These are phyloP conservation scores for Crithidia expoeki DNA, from an alignment of 208 protist species.

Conservation along the genomic window DNA sequence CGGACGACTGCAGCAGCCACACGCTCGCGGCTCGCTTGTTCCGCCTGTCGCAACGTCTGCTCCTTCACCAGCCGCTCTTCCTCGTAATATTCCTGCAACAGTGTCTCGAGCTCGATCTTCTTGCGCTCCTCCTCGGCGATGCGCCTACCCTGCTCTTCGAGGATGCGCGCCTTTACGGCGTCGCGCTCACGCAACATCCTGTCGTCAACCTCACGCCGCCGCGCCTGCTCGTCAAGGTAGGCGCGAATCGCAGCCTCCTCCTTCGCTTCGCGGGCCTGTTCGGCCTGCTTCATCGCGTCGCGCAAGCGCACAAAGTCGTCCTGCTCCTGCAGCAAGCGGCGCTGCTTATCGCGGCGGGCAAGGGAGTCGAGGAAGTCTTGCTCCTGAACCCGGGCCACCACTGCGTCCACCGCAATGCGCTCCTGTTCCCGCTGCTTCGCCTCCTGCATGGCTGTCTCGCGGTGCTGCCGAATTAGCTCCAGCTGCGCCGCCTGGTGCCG, in stretches of 20 bases:
- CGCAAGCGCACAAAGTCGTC: conserved; percentile 82
- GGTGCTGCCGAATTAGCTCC: conserved; percentile 76
- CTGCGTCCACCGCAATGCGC: conserved; percentile 87
- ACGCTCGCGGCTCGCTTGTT: conserved; percentile 77
- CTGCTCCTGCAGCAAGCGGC: conserved; percentile 75
- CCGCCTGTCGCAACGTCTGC: conserved; percentile 51
- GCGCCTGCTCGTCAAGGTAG: conserved; percentile 78
- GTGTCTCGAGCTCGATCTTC: conserved; percentile 84
- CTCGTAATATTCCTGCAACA: conserved; percentile 91
- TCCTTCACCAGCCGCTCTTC: conserved; percentile 88
- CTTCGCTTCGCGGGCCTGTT: conserved; percentile 72
- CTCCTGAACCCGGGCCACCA: conserved; percentile 86
- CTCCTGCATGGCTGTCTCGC: conserved; percentile 52
- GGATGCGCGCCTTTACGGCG: conserved; percentile 69
- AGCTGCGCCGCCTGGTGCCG: conserved; percentile 81
- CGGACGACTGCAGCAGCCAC: conserved; percentile 55
- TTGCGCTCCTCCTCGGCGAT: conserved; percentile 85
- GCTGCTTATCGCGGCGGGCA: conserved; percentile 73
- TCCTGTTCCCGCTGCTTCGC: conserved; percentile 74
- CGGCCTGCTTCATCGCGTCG: conserved; percentile 73
- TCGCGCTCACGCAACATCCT: conserved; percentile 79
- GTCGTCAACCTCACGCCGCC: conserved; percentile 72
- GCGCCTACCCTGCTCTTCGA: conserved; percentile 81
- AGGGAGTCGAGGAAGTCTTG: conserved; percentile 82
- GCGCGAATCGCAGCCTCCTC: conserved; percentile 82